These are phyloP conservation scores for Didymella exigua DNA, from an alignment of 2,329 filamentous ascomycete species.

Conservation along the genomic window DNA sequence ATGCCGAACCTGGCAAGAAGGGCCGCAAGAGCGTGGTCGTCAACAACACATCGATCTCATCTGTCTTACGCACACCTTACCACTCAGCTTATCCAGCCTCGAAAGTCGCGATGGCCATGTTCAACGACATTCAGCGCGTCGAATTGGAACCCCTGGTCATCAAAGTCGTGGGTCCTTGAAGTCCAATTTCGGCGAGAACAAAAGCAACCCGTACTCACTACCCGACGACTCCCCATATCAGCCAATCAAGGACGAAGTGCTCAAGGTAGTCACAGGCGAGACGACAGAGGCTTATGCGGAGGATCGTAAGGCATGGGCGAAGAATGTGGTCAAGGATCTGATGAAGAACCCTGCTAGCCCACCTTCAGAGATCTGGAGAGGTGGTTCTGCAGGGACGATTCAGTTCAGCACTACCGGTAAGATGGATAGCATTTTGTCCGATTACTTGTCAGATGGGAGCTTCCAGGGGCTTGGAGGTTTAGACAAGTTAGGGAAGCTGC, in stretches of 20 bases:
- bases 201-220: slow-evolving; percentile 3
- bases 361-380: slow-evolving; percentile 18
- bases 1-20: slow-evolving; percentile 2
- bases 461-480: slow-evolving; percentile 11
- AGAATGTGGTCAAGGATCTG: slow-evolving; percentile 17
- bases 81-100: slow-evolving; percentile 41
- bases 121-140: slow-evolving; percentile 29
- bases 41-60: slow-evolving; percentile 17
- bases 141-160: slow-evolving; percentile 31
- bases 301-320: slow-evolving; percentile 16
- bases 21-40: slow-evolving; percentile 11
- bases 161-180: slow-evolving; percentile 26
- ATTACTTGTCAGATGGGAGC: slow-evolving; percentile 12
- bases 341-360: slow-evolving; percentile 14
- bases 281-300: slow-evolving; percentile 15
- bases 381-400: slow-evolving; percentile 10
- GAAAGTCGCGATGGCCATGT: slow-evolving; percentile 47
- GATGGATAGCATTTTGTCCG: slow-evolving; percentile 13
- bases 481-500: slow-evolving; percentile 11
- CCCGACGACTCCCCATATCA: slow-evolving; percentile 12
- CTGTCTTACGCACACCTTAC: slow-evolving; percentile 13
- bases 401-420: slow-evolving; percentile 7
- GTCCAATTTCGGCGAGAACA: slow-evolving; percentile 17
- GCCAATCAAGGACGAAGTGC: slow-evolving; percentile 15
- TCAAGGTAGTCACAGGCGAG: slow-evolving; percentile 10